These are phyloP conservation scores for Malassezia cuniculi DNA, from an alignment of 1,284 basidiomycete genomes.

Conservation along the genomic window DNA sequence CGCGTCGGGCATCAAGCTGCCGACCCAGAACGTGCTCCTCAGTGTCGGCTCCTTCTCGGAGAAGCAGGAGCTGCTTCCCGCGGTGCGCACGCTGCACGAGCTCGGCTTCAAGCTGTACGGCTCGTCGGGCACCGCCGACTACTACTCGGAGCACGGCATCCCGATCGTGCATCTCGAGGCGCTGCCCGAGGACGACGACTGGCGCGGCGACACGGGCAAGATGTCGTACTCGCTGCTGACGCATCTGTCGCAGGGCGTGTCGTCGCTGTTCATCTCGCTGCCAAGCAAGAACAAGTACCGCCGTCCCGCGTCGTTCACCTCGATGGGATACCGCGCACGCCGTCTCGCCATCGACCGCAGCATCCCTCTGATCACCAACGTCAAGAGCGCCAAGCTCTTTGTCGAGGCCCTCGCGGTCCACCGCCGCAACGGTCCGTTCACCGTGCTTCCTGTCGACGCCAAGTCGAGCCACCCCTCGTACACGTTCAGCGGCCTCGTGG, in stretches of 20 bases:
- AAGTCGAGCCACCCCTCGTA: slow-evolving; percentile 81
- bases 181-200: slow-evolving; percentile 40
- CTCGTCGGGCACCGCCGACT: slow-evolving; percentile 73
- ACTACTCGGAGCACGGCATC: slow-evolving; percentile 42
- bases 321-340: slow-evolving; percentile 89
- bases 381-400: slow-evolving; percentile 95
- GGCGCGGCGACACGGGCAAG: slow-evolving; percentile 32
- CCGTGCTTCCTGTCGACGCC: slow-evolving; percentile 80
- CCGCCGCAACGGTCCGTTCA: slow-evolving; percentile 55
- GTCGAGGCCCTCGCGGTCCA: slow-evolving; percentile 74
- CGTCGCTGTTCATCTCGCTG: slow-evolving; percentile 85
- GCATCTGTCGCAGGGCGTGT: slow-evolving; percentile 37
- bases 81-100: slow-evolving; percentile 86
- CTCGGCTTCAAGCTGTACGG: slow-evolving; percentile 95
- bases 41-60: slow-evolving; percentile 93
- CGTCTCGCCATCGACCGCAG: slow-evolving; percentile 99
- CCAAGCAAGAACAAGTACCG: slow-evolving; percentile 97
- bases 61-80: slow-evolving; percentile 89
- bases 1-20: slow-evolving; percentile 82
- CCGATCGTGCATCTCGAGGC: slow-evolving; percentile 43
- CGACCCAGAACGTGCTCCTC: slow-evolving; percentile 89
- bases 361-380: slow-evolving; percentile 91
- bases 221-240: slow-evolving; percentile 41
- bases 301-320: slow-evolving; percentile 88
- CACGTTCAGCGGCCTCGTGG: slow-evolving; percentile 82